Base-by-base conservation (phyloP, 2,329 filamentous ascomycete genomes). In the Ceratocystis eucalypticola region DNA sequence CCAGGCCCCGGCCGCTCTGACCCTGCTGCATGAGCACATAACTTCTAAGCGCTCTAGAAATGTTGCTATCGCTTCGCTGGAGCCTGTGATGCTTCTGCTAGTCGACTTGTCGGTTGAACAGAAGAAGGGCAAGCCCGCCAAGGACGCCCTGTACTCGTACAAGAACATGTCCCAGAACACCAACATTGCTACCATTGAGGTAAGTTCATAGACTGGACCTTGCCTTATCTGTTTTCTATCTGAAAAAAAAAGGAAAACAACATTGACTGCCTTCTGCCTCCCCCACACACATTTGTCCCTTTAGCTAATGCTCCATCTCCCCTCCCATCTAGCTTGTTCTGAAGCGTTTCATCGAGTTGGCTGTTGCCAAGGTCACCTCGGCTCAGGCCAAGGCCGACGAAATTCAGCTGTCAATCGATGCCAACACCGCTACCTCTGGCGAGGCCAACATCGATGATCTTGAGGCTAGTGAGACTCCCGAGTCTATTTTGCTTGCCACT, bases 81-180 rank as follows among this genome's bases (percentile, higher is more conserved):
- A 99, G 85, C 94, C 94, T 71, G 93, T 99, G 71, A 97, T 99
- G 92, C 83, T 97, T 78, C 87, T 96, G 71, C 88, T 99, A 75
- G 93, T 99, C 74, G 91, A 97, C 79, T 85, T 97, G 68, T 96
- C 89, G 71, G 94, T 99, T 74, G 93, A 97, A 74, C 86, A 96
- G 73, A 91, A 94, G 80, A 99, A 97, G 80, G 94, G 94, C 73
- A 99, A 99, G 79, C 84, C 94, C 69, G 94, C 93, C 77, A 99
- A 99, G 83, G 94, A 99, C 80, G 94, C 94, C 69, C 84, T 99
- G 62, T 99, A 97, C 77, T 94, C 96, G 77, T 99, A 99, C 84
- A 99, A 99, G 84, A 99, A 99, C 78, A 97, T 96, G 71, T 93
- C 92, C 66, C 94, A 99, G 78, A 99, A 99, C 80, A 96, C 93